phyloP scores from a whole-genome alignment of 1,284 basidiomycete species.

The Schizophyllum commune region DNA sequence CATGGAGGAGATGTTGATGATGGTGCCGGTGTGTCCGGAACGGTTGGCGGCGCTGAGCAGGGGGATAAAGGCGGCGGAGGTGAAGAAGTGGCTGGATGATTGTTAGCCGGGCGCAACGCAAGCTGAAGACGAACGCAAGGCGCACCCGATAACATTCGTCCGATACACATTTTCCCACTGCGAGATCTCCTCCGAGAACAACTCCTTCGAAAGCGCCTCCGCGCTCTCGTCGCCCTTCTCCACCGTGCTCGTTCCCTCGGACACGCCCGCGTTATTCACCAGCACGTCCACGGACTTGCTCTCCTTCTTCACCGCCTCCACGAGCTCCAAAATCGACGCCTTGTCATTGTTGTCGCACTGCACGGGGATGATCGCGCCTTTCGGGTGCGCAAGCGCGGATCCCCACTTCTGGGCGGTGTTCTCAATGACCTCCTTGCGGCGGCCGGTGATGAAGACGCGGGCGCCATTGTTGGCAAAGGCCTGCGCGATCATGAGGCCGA shows the following conservation, averaged over 20 bases:
- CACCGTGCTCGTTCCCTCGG: not conserved
- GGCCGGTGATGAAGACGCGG: conserved; percentile 33
- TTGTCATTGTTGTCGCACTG: not conserved
- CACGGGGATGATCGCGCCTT: not conserved
- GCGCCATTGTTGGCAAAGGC: conserved; percentile 35
- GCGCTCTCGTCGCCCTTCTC: not conserved
- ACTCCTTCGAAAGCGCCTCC: conserved; percentile 2
- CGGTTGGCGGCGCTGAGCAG: conserved; percentile 21
- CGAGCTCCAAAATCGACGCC: conserved; percentile 5
- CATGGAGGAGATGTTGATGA: conserved; percentile 14
- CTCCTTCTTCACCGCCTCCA: conserved; percentile 9
- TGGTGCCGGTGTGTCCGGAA: conserved; percentile 2
- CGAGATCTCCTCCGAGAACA: not conserved
- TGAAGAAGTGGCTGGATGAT: conserved; percentile 16
- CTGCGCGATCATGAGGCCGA: conserved; percentile 35
- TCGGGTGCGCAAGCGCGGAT: conserved; percentile 1
- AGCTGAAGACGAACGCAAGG: not conserved
- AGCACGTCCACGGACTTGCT: conserved; percentile 11
- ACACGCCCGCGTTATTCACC: conserved; percentile 13
- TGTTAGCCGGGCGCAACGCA: too few relatives aligned
- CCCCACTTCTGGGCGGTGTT: conserved; percentile 11
- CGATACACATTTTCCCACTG: conserved; percentile 8
- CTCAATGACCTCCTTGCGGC: conserved; percentile 21
- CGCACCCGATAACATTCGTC: conserved; percentile 15
- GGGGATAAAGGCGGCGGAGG: conserved; percentile 23